Base-by-base conservation (phyloP, 495 filamentous ascomycete species). In the Daldinia decipiens region DNA sequence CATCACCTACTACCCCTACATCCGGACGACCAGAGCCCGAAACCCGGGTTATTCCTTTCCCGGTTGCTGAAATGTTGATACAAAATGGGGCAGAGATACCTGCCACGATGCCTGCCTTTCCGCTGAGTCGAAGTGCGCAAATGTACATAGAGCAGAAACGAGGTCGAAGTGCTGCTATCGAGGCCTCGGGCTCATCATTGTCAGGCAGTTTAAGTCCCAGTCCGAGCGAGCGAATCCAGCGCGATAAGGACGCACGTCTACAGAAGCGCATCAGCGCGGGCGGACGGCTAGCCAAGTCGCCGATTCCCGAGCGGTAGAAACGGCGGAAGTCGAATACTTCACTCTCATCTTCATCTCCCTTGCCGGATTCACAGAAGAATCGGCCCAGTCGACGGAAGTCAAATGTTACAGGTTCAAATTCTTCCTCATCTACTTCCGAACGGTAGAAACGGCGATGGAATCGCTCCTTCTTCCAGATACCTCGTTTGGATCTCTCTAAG, bases 1-100 rank as follows among this genome's bases (percentile, higher is more conserved):
- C 92, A 0, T 84, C 83, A 29, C 81, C 82, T n/a, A 69, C 77
- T 5, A 75, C 79, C 2, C 72, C 67, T 2, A 70, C 70, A 12
- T n/a, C 75, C 0, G 60, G 61, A 59, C 52, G 71, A 36, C 54
- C 80, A 26, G 67, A 80, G 21, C 54, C 80, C 0, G 74, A 82
- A 13, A 64, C 77, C 15, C 84, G 83, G 56, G 64, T 74, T 4
- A 73, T 82, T 13, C 81, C 85, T 3, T 99, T 98, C 79, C 91
- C 96, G 0, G 82, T 98, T 26, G 96, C 95, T 29, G 95, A 99
- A 80, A 85, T 98, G 54, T 86, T 99, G 11, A 84, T 98, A 19
- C 95, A 97, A 73, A 98, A 98, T 77, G 95, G 95, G 32, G 94
- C 93, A 7, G 93, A 96, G 51, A 91, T 98, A 17, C 94, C 95